phyloP scores from a whole-genome alignment of 352 stramenopile species.

The Pythium volutum region DNA sequence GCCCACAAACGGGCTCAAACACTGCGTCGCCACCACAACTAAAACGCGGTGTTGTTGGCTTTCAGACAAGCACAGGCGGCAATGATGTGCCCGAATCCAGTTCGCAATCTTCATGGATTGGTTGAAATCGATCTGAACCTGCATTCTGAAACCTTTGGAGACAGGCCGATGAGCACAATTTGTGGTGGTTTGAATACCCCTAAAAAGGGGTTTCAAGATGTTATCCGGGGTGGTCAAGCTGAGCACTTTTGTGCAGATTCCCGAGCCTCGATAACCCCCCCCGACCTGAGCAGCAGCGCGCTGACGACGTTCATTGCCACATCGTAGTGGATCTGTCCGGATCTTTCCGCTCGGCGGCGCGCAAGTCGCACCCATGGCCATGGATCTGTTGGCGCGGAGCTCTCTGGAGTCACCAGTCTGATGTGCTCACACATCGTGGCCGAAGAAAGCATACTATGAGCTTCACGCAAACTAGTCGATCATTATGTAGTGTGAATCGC shows the following conservation, averaged over 20 bases:
- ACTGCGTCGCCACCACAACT: no score
- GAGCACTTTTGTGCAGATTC: no score
- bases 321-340: neutral
- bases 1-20: no score
- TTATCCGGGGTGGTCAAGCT: no score
- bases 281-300: no score
- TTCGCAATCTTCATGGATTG: neutral
- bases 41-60: neutral
- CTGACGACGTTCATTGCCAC: neutral
- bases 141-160: no score
- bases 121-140: neutral
- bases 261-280: no score
- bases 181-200: no score
- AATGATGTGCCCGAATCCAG: neutral
- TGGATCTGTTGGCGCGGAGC: neutral
- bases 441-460: neutral
- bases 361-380: no score
- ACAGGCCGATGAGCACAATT: no score
- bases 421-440: constrained; percentile 2
- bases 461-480: no score
- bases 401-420: neutral
- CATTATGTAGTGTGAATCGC: neutral
- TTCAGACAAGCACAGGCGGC: neutral
- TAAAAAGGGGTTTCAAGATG: neutral
- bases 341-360: neutral